A percentile compares a stretch with the other conserved stretches of the same genome.
Evolutionary conservation across 768 basidiomycete genomes (phyloP).

Genomic region (Amanita fuliginea): DNA sequence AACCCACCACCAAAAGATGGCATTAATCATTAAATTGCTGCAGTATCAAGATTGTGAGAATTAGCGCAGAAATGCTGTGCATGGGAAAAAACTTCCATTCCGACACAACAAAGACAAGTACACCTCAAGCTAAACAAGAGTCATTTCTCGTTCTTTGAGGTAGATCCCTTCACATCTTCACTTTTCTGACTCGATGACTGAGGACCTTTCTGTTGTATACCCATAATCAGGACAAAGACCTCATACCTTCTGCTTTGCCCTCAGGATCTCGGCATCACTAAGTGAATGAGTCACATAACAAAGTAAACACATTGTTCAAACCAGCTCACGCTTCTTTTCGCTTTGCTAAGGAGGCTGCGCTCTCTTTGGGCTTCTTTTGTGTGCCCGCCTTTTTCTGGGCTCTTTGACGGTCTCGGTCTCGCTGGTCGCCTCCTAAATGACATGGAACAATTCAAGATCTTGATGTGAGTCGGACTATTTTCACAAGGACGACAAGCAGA

Average conservation of each 20-base stretch:
- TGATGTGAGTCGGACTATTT: conserved; percentile 14
- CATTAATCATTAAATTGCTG: too few species aligned
- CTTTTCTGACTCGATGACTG: conserved; percentile 32
- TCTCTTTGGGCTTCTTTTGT: conserved; percentile 64
- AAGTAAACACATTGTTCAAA: not conserved
- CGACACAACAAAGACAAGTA: not conserved
- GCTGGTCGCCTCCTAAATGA: conserved; percentile 66
- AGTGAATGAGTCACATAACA: conserved; percentile 13
- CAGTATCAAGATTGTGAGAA: not conserved
- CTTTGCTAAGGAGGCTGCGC: conserved; percentile 46
- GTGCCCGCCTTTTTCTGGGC: conserved; percentile 57
- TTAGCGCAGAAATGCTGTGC: not conserved
- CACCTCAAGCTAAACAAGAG: conserved; percentile 6
- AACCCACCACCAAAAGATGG: not conserved
- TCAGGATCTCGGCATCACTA: conserved; percentile 68
- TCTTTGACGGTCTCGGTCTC: conserved; percentile 62
- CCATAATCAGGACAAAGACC: not conserved
- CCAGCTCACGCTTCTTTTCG: conserved; percentile 65
- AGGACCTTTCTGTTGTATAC: not conserved
- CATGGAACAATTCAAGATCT: conserved; percentile 4
- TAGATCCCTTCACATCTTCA: conserved; percentile 38
- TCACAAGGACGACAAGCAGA: not conserved
- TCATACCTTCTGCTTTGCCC: conserved; percentile 70
- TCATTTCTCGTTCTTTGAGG: conserved; percentile 24
- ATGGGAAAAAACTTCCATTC: conserved; percentile 1